Conservation (phyloP, 768 basidiomycete genomes). For the Brasilioporus rufonigricans region DNA sequence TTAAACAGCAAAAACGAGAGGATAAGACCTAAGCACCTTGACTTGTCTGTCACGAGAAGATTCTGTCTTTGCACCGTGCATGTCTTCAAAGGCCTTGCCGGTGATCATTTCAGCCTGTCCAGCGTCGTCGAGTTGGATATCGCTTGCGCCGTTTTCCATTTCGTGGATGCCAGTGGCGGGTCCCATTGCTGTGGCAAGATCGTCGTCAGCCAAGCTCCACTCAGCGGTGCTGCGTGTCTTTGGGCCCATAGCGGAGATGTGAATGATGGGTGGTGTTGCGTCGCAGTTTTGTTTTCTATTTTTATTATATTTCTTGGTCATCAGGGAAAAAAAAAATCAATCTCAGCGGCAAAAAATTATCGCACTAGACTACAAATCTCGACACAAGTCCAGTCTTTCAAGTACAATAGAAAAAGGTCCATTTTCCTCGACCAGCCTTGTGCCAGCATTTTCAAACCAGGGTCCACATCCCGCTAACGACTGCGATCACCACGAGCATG, state of each 20-base stretch:
- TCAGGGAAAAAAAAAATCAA: background rate
- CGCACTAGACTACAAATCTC: background rate
- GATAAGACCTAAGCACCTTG: constrained; percentile 84
- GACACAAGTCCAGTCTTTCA: background rate
- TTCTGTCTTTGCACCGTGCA: constrained; percentile 44
- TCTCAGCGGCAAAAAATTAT: constrained; percentile 9
- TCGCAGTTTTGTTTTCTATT: background rate
- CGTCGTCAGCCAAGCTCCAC: constrained; percentile 49
- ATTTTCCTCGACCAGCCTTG: background rate
- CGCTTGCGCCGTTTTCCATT: constrained; percentile 46
- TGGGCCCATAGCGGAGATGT: constrained; percentile 22
- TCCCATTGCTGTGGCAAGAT: constrained; percentile 43
- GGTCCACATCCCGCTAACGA: constrained; percentile 45
- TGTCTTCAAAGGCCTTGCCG: constrained; percentile 38
- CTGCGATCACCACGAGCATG: constrained; percentile 33
- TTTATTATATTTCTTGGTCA: background rate
- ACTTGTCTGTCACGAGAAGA: constrained; percentile 68
- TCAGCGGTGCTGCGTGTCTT: constrained; percentile 25
- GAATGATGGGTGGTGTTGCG: background rate
- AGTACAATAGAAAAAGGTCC: constrained; percentile 4
- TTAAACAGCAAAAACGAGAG: constrained; percentile 31
- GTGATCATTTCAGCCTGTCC: constrained; percentile 18
- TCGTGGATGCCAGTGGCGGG: constrained; percentile 44
- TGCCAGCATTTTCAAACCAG: constrained; percentile 26
- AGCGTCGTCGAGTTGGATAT: constrained; percentile 31